Base-by-base conservation (phyloP, 1,284 basidiomycete species). In the Pascua sp. region DNA sequence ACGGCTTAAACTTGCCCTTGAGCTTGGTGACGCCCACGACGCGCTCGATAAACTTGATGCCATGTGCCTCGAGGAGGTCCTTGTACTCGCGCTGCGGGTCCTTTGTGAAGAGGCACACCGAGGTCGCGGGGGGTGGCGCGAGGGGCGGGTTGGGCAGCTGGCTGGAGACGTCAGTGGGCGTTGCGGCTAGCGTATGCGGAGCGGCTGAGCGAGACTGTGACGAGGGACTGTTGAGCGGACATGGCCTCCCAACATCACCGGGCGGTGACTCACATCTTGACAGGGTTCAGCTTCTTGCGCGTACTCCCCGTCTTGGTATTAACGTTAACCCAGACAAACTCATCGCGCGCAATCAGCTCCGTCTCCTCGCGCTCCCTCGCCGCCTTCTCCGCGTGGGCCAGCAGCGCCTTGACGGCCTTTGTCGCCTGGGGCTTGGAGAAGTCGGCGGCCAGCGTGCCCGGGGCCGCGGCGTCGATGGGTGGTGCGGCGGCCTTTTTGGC, bases 71-170 rank as follows among this genome's bases (percentile, higher is more conserved):
- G 24, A 98, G 81, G 16, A 96, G 83, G 73, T 96, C 91, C 78
- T 98, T 98, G 83, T 96, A 98, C 73, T 92, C 84, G 54, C 95
- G 80, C 73, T 98, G 95, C 9, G 96, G 95, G 76, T 96, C 91
- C 78, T 98, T 98, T 52, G 88, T 89, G 73, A 98, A 86, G 53
- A 98, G 81, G 74, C 94, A 98, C 50, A 98, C 83, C 13, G 86
- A 78, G 5, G 85, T 86, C 11, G 85, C 13, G 87, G 92, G 79
- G 89, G 91, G 70, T 89, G 84, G 60, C 90, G 80, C 74, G n/a
- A 78, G 70, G 17, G 76, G 69, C 2, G 94, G 87, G 75, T 95
- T 83, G 43, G 84, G 85, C 48, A 97, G 81, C 32, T 88, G 85
- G 62, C 90, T 92, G 62, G 8, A 11, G 50, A 12, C n/a, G 47